phyloP scores from a whole-genome alignment of 2,329 filamentous ascomycete species.

The Claviceps pusilla region DNA sequence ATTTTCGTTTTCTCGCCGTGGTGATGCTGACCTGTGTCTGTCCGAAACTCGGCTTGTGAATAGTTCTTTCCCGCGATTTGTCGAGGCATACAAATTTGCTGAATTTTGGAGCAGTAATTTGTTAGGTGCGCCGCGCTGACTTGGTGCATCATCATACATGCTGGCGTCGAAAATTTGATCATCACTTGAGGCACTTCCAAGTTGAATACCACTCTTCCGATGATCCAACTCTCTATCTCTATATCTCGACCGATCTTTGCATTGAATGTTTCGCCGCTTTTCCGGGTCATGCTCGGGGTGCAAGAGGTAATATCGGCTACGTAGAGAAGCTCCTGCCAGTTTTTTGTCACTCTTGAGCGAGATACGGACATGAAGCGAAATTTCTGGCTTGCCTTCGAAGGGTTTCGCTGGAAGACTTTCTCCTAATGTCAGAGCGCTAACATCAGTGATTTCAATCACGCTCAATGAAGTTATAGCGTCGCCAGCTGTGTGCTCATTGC shows the following conservation, averaged over 20 bases:
- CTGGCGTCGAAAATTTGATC: slow-evolving; percentile 52
- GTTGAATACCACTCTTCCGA: slow-evolving; percentile 16
- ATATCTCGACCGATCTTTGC: slow-evolving; percentile 44
- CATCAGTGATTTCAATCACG: slow-evolving; percentile 35
- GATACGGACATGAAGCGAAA: slow-evolving; percentile 55
- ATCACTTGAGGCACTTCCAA: slow-evolving; percentile 28
- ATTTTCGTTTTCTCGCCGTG: slow-evolving; percentile 27
- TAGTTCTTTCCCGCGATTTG: slow-evolving; percentile 45
- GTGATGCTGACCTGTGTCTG: slow-evolving; percentile 39
- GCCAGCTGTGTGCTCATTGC: slow-evolving; percentile 33
- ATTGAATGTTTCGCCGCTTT: slow-evolving; percentile 48
- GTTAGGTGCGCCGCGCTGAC: slow-evolving; percentile 12
- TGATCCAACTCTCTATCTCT: slow-evolving; percentile 37
- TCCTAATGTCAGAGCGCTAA: slow-evolving; percentile 40
- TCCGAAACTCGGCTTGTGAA: slow-evolving; percentile 32
- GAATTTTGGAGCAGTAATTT: slow-evolving; percentile 15
- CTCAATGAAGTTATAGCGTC: slow-evolving; percentile 41
- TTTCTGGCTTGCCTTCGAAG: slow-evolving; percentile 52
- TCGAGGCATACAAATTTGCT: slow-evolving; percentile 14
- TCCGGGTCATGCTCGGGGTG: slow-evolving; percentile 80
- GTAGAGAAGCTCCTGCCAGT: slow-evolving; percentile 56
- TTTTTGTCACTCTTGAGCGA: slow-evolving; percentile 69
- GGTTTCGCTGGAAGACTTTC: slow-evolving; percentile 57
- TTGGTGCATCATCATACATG: slow-evolving; percentile 63
- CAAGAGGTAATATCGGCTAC: slow-evolving; percentile 82